Evolutionary conservation across 352 stramenopile species (phyloP), one percentile per base, ranked within the genome.

Genomic region (Globisporangium lucens): DNA sequence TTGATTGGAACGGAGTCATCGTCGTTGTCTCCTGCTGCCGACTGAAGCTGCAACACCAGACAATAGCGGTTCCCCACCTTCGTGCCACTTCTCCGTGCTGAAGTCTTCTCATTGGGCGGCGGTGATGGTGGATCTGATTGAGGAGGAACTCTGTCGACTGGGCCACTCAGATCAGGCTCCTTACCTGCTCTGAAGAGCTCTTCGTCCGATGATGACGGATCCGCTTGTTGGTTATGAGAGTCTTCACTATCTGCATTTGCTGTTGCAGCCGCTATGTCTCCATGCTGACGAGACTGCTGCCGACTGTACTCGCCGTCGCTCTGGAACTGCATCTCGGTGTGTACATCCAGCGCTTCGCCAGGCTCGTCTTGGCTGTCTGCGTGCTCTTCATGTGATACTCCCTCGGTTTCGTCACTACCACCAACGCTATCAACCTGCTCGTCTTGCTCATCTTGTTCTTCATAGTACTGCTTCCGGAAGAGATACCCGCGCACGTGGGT

Each of bases 401-500:
- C 63, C 3, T 55, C 63, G 6, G 10, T 22, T 29, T 46, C 52
- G 20, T 43, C 27, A 20, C 22, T 33, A 57, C 33, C 13, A 57
- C 33, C 13, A 2, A 24, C 9, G 20, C 24, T 15, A 0, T 36
- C 53, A 22, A 46, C 20, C 7, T 49, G 22, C 33, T 30, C 41
- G 24, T 22, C 30, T 17, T 65, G 30, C 5, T 51, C 64, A 2
- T 52, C 38, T 15, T 57, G 20, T 36, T 35, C 57, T 17, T 49
- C 36, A 4, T 56, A 36, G 47, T 58, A 72, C 56, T 72, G 67
- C 47, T 61, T 65, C 22, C 67, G 61, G 22, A 68, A 65, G 35
- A 72, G 61, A 36, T 56, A 68, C 20, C 61, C 55, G 20, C 67
- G 67, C 56, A 72, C 67, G 17, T 53, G 36, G 4, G 61, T 61